phyloP scores from a whole-genome alignment of 176 grass and related monocot genomes.

The Tillandsia fasciculata region DNA sequence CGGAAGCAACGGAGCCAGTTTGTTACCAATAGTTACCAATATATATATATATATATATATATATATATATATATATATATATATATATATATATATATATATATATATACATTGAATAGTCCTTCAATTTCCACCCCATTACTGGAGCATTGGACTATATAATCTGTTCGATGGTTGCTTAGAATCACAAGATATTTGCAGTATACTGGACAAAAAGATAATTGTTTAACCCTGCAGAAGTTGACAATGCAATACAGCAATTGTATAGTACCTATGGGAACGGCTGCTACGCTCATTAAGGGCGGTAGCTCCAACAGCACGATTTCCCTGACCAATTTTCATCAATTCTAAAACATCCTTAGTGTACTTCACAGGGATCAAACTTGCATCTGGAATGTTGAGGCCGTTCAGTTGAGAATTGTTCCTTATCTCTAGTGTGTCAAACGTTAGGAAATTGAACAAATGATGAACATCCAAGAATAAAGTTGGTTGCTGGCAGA shows the following conservation, averaged over 20 bases:
- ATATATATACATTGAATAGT: too few relatives aligned
- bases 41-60: too few relatives aligned
- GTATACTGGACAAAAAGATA: neutral
- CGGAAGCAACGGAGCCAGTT: too few relatives aligned
- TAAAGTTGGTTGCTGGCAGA: too few relatives aligned
- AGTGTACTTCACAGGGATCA: constrained; percentile 61
- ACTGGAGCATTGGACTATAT: neutral
- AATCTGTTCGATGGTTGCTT: neutral
- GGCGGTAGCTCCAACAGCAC: constrained; percentile 64
- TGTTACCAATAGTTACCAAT: too few relatives aligned
- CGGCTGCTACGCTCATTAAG: constrained; percentile 92
- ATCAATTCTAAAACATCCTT: constrained; percentile 77
- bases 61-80: too few relatives aligned
- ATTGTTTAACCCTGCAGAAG: neutral
- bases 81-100: too few relatives aligned
- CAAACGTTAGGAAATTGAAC: constrained; percentile 11
- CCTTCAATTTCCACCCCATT: too few relatives aligned
- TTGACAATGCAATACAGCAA: neutral
- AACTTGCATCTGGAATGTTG: constrained; percentile 81
- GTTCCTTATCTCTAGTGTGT: constrained; percentile 90
- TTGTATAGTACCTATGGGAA: constrained; percentile 58
- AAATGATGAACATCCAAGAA: neutral
- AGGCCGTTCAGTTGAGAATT: constrained; percentile 81
- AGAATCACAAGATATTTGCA: neutral
- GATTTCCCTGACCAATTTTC: constrained; percentile 65